Percentiles rank a stretch among this genome's conserved stretches.
These are phyloP conservation scores for Epichloe amarillans DNA, from an alignment of 2,329 filamentous ascomycete species.

Conservation along the genomic window DNA sequence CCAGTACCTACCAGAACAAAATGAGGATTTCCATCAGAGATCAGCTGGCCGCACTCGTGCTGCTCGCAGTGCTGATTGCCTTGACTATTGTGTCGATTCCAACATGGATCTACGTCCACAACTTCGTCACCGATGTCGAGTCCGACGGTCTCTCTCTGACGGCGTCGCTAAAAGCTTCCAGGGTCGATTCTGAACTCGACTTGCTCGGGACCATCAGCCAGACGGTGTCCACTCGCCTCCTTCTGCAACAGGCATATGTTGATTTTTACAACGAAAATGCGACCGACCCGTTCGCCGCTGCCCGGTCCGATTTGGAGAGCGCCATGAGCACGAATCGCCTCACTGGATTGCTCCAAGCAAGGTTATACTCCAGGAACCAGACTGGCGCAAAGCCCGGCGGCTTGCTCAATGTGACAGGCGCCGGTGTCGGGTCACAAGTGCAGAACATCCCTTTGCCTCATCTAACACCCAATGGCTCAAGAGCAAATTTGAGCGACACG, in stretches of 20 bases:
- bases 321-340: slow-evolving; percentile 51
- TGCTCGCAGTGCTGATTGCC: slow-evolving; percentile 59
- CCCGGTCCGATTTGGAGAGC: slow-evolving; percentile 53
- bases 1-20: not conserved
- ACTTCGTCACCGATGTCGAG: slow-evolving; percentile 38
- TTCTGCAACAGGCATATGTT: slow-evolving; percentile 41
- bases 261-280: slow-evolving; percentile 43
- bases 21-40: slow-evolving; percentile 84
- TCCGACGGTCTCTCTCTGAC: slow-evolving; percentile 57
- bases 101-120: slow-evolving; percentile 48
- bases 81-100: slow-evolving; percentile 71
- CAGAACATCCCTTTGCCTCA: slow-evolving; percentile 48
- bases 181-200: slow-evolving; percentile 65
- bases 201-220: slow-evolving; percentile 64
- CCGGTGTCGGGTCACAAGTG: slow-evolving; percentile 20
- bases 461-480: slow-evolving; percentile 38
- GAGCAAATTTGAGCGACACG: slow-evolving; percentile 46
- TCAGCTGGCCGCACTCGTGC: slow-evolving; percentile 71
- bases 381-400: slow-evolving; percentile 37
- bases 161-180: slow-evolving; percentile 74
- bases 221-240: slow-evolving; percentile 54
- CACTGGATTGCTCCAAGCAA: slow-evolving; percentile 52
- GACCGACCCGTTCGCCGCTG: slow-evolving; percentile 43
- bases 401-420: slow-evolving; percentile 51
- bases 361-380: slow-evolving; percentile 57